These are phyloP conservation scores for Ilyonectria destructans DNA, from an alignment of 2,329 filamentous ascomycete genomes.

Conservation along the genomic window DNA sequence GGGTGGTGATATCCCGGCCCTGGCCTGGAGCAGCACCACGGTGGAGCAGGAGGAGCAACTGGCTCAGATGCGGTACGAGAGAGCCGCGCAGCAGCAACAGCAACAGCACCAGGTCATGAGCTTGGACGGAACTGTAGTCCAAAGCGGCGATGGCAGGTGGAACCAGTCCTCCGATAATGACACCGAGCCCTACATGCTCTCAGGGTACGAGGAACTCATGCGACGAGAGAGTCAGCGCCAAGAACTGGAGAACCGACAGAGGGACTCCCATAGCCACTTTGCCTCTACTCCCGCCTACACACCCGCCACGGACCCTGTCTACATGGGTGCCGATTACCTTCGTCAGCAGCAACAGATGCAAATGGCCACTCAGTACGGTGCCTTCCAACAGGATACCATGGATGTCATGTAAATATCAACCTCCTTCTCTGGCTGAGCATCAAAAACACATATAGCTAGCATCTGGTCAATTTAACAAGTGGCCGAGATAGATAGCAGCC, in stretches of 20 bases:
- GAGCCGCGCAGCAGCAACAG: slow-evolving; percentile 59
- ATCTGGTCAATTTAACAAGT: slow-evolving; percentile 26
- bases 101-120: slow-evolving; percentile 64
- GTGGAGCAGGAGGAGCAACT: slow-evolving; percentile 73
- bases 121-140: slow-evolving; percentile 69
- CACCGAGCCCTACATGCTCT: slow-evolving; percentile 87
- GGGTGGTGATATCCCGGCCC: slow-evolving; percentile 66
- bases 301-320: slow-evolving; percentile 79
- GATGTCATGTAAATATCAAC: slow-evolving; percentile 58
- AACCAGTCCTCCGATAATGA: slow-evolving; percentile 58
- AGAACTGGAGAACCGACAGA: slow-evolving; percentile 53
- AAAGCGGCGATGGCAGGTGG: slow-evolving; percentile 71
- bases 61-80: slow-evolving; percentile 73
- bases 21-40: slow-evolving; percentile 69
- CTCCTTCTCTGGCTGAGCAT: slow-evolving; percentile 28
- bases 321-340: slow-evolving; percentile 64
- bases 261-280: slow-evolving; percentile 63
- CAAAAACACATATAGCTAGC: slow-evolving; percentile 37
- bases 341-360: slow-evolving; percentile 67
- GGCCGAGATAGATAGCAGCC: slow-evolving; percentile 31
- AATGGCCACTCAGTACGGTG: slow-evolving; percentile 81
- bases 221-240: slow-evolving; percentile 73
- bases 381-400: slow-evolving; percentile 71
- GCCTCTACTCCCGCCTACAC: slow-evolving; percentile 66
- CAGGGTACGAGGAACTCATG: slow-evolving; percentile 83